Conservation (phyloP, 2,329 filamentous ascomycete species). For the Pseudogymnoascus sp. region DNA sequence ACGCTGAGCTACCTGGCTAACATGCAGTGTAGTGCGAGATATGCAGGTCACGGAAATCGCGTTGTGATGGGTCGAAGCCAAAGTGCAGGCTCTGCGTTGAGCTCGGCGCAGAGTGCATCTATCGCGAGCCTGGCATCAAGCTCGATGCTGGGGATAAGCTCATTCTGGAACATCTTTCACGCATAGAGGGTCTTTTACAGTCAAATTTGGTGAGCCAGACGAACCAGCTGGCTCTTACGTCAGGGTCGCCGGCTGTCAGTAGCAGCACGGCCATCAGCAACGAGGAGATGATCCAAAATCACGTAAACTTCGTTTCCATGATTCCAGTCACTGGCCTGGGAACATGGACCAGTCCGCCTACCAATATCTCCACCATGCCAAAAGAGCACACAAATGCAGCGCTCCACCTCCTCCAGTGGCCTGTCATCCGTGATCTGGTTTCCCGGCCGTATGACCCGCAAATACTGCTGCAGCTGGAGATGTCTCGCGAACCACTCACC, state of each 20-base stretch:
- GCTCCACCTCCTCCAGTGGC: constrained; percentile 71
- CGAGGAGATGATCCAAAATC: constrained; percentile 44
- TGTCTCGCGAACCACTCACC: constrained; percentile 67
- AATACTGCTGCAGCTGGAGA: constrained; percentile 72
- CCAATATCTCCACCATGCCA: constrained; percentile 78
- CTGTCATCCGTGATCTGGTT: constrained; percentile 69
- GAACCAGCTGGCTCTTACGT: constrained; percentile 47
- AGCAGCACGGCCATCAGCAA: constrained; percentile 53
- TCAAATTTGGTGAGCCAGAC: constrained; percentile 49
- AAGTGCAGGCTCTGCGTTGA: constrained; percentile 81
- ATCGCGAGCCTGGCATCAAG: constrained; percentile 79
- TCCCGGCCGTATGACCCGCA: constrained; percentile 71
- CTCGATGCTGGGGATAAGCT: constrained; percentile 80
- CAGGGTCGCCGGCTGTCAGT: constrained; percentile 57
- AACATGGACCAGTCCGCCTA: constrained; percentile 55
- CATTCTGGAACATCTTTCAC: constrained; percentile 68
- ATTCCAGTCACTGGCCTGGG: constrained; percentile 59
- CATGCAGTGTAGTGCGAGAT: constrained; percentile 58
- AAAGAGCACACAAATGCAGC: constrained; percentile 77
- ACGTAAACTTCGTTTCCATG: constrained; percentile 42
- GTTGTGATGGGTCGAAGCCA: constrained; percentile 70
- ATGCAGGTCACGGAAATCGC: constrained; percentile 70
- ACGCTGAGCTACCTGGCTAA: constrained; percentile 11
- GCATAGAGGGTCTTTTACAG: constrained; percentile 73
- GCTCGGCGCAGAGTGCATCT: constrained; percentile 73